Evolutionary conservation across 176 grass and related monocot species (phyloP).

Genomic region (Elymus sibiricus): DNA sequence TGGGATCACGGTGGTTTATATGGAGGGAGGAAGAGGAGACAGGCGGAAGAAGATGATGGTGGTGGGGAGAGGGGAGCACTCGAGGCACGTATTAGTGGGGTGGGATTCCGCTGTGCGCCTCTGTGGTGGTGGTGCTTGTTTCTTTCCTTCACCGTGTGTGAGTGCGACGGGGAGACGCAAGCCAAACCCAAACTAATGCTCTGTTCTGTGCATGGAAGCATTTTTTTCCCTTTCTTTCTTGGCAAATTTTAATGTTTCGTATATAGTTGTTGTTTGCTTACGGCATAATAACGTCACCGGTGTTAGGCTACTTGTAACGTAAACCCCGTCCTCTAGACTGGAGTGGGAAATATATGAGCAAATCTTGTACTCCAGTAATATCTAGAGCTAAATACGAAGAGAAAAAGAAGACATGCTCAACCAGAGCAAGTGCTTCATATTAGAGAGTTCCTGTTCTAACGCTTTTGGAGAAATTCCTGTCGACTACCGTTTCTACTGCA

Average conservation of each 20-base stretch:
- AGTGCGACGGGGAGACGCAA: neutral
- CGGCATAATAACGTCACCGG: neutral
- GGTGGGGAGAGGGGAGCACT: constrained; percentile 53
- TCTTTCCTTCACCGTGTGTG: constrained; percentile 27
- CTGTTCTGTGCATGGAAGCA: neutral
- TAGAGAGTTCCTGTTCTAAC: neutral
- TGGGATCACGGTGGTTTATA: constrained; percentile 3
- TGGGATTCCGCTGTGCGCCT: constrained; percentile 25
- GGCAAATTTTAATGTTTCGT: too few relatives aligned
- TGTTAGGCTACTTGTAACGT: neutral
- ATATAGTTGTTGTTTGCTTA: neutral
- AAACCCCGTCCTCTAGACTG: too few relatives aligned
- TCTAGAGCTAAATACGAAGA: neutral
- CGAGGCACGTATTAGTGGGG: constrained; percentile 20
- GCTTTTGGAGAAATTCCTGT: neutral
- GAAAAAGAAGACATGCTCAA: too few relatives aligned
- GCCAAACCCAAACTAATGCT: constrained; percentile 10
- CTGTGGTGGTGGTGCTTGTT: constrained; percentile 20
- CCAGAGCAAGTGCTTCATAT: neutral
- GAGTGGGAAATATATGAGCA: neutral
- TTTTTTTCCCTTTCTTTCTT: neutral
- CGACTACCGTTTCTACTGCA: neutral
- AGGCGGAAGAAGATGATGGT: neutral
- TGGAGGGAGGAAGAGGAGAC: neutral
- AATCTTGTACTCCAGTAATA: neutral